phyloP scores from a whole-genome alignment of 1,139 yeast species.

The Pichia sorboxylosa region DNA sequence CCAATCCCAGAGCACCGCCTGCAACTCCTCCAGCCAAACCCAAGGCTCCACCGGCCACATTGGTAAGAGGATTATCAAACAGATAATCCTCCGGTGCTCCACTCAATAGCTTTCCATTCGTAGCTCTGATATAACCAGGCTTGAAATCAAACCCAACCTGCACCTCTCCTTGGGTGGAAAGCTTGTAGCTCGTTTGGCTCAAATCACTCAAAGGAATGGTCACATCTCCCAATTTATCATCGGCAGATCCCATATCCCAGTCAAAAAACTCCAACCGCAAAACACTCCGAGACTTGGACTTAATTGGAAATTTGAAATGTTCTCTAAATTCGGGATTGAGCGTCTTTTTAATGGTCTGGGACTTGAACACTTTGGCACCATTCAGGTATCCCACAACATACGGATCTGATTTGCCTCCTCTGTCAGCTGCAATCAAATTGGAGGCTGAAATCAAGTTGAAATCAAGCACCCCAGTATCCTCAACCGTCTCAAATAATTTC shows the following conservation, averaged over 20 bases:
- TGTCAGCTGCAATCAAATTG: constrained; percentile 45
- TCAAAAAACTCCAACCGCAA: constrained; percentile 45
- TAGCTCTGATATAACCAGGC: constrained; percentile 62
- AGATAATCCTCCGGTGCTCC: not conserved
- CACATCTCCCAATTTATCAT: constrained; percentile 46
- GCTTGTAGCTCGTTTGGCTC: constrained; percentile 31
- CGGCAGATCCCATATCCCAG: constrained; percentile 68
- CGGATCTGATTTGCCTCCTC: constrained; percentile 72
- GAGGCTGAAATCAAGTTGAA: constrained; percentile 47
- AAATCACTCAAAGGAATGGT: constrained; percentile 38
- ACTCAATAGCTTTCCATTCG: constrained; percentile 24
- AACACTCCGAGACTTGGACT: constrained; percentile 47
- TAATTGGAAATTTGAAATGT: constrained; percentile 41
- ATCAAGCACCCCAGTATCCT: constrained; percentile 53
- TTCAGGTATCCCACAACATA: constrained; percentile 40
- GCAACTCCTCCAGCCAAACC: constrained; percentile 20
- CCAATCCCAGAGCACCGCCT: constrained; percentile 26
- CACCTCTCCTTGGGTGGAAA: constrained; percentile 53
- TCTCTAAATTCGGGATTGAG: constrained; percentile 66
- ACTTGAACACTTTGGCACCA: constrained; percentile 42
- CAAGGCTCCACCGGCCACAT: constrained; percentile 13
- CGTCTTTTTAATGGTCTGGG: constrained; percentile 53
- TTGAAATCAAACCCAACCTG: constrained; percentile 41
- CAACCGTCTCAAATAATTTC: constrained; percentile 35
- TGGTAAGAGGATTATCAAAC: constrained; percentile 2